A percentile compares a stretch with the other conserved stretches of the same genome.
Evolutionary conservation across 2,329 filamentous ascomycete genomes (phyloP).

Genomic region (Colletotrichum trifolii): DNA sequence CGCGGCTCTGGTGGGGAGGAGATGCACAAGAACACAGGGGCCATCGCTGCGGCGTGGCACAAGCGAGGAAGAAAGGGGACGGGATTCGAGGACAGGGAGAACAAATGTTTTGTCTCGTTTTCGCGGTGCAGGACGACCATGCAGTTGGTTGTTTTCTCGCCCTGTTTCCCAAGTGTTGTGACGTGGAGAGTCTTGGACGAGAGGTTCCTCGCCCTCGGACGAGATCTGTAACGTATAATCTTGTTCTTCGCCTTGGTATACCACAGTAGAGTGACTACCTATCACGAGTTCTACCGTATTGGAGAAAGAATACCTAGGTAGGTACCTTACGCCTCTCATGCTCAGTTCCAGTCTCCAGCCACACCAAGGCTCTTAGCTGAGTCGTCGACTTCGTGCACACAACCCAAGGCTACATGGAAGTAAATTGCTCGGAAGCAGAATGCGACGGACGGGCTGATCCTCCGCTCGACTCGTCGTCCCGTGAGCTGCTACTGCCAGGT

Average conservation of each 20-base stretch:
- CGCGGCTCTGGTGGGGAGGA: slow-evolving; percentile 21
- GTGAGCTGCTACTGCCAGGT: background rate
- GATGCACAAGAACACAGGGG: slow-evolving; percentile 1
- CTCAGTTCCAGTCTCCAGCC: slow-evolving; percentile 16
- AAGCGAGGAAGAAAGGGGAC: background rate
- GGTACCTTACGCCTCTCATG: background rate
- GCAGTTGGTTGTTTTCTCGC: slow-evolving; percentile 2
- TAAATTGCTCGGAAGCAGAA: background rate
- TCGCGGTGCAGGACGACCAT: background rate
- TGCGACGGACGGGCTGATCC: slow-evolving; percentile 17
- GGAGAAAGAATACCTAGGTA: too few relatives aligned
- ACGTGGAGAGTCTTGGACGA: too few relatives aligned
- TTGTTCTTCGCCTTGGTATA: too few relatives aligned
- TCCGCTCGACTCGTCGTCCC: slow-evolving; percentile 12
- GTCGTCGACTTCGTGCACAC: background rate
- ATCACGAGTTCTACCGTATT: too few relatives aligned
- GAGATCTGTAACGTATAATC: too few relatives aligned
- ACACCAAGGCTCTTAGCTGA: slow-evolving; percentile 13
- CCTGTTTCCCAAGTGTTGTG: background rate
- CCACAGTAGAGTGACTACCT: too few relatives aligned
- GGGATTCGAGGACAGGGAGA: slow-evolving; percentile 10
- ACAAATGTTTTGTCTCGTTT: slow-evolving; percentile 3
- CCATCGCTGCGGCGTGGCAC: background rate
- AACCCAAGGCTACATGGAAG: too few relatives aligned
- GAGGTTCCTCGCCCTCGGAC: too few relatives aligned